These are phyloP conservation scores for Teratosphaeria viscida DNA, from an alignment of 2,329 filamentous ascomycete genomes.

Conservation along the genomic window DNA sequence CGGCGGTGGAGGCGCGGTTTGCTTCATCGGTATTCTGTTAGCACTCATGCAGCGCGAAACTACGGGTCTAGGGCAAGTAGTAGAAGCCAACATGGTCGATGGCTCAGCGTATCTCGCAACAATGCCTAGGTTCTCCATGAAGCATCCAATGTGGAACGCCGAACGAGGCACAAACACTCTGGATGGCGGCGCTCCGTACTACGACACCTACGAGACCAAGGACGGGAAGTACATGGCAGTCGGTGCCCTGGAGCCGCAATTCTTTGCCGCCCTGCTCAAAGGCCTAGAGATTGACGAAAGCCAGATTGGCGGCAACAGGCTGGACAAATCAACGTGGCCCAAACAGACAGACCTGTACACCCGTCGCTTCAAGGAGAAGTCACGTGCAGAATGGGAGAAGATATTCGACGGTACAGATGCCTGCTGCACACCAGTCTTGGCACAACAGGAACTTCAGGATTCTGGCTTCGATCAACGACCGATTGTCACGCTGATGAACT, in stretches of 20 bases:
- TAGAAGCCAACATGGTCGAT: constrained; percentile 96
- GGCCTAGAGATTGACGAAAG: constrained; percentile 50
- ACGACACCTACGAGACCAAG: constrained; percentile 76
- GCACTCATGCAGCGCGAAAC: constrained; percentile 58
- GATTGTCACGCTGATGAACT: constrained; percentile 55
- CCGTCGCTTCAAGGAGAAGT: constrained; percentile 55
- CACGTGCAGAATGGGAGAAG: constrained; percentile 68
- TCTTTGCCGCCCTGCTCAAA: constrained; percentile 59
- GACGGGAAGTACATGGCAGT: constrained; percentile 75
- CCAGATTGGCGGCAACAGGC: constrained; percentile 36
- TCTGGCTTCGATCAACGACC: constrained; percentile 59
- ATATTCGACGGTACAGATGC: constrained; percentile 88
- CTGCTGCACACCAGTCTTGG: constrained; percentile 80
- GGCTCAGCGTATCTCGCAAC: constrained; percentile 68
- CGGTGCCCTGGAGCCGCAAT: constrained; percentile 79
- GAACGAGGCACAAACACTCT: constrained; percentile 66
- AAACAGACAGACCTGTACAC: constrained; percentile 53
- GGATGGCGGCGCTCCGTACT: constrained; percentile 79
- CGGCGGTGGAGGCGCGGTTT: constrained; percentile 72
- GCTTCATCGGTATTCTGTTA: constrained; percentile 72
- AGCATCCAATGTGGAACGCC: constrained; percentile 51
- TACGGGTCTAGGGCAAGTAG: constrained; percentile 69
- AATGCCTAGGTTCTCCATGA: constrained; percentile 60
- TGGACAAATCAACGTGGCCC: constrained; percentile 57
- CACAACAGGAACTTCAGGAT: constrained; percentile 60